Evolutionary conservation across 805 yeast species (phyloP), one percentile per base, ranked within the genome.

Genomic region (Suhomyces tanzawaensis): DNA sequence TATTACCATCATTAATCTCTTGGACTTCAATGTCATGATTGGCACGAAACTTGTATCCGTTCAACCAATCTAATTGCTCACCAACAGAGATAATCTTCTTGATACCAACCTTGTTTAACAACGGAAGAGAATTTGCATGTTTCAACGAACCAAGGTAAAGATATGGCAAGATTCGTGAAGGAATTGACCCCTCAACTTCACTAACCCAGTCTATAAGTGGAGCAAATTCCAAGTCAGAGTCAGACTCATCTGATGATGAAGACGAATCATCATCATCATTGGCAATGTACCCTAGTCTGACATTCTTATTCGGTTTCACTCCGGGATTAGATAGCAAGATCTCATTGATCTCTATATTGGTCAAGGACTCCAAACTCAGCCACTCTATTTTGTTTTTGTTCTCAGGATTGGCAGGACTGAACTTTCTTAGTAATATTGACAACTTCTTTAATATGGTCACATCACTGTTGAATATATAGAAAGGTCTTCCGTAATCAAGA

Each of bases 61-160:
- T 46, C 22, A 79, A 48, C 96, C 96, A 89, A 2, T 74, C 65
- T 6, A 85, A 62, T 8, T 66, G 64, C 51, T 91, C 97, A 1
- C 98, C 98, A 7, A 91, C 96, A 2, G 93, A 82, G 11, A 91
- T 81, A 9, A 91, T 73, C 40, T 85, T 77, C 13, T 71, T 74
- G 40, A 91, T 87, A 0, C 86, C 88, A 9, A 91, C 62, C 39
- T 72, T 72, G 19, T 65, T 60, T 38, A 91, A 64, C 46, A 91
- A 59, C 2, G 78, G 75, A 4, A 82, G 71, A 46, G 81, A 77
- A 40, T 79, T 80, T 3, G 97, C 97, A 63, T 91, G 96, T 32
- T 64, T 75, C 38, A 89, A 65, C 3, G 93, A 82, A 1, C 98
- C 98, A 37, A 91, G 66, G 53, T 89, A 91, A 44, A 91, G 59